Conservation (phyloP, 73 alveolate genomes). For the Blepharisma japonicum region DNA sequence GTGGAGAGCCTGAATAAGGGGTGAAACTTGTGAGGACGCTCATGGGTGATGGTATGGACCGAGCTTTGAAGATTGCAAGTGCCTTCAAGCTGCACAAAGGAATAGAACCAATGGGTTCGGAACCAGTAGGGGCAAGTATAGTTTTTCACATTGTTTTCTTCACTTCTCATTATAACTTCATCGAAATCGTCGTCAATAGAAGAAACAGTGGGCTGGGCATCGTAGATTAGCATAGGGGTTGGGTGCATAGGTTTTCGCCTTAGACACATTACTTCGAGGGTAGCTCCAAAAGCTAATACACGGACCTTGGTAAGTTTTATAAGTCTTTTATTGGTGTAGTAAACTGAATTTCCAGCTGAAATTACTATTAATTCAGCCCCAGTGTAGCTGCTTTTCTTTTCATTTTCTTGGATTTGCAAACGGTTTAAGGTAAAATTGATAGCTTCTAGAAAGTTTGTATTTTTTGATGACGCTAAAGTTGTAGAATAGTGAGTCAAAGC, state of each 20-base stretch:
- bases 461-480: not conserved
- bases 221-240: slow-evolving; percentile 1
- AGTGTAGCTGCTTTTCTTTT: slow-evolving; percentile 11
- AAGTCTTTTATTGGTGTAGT: not conserved
- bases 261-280: not conserved
- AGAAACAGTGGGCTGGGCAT: not conserved
- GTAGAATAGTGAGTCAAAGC: no score
- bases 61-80: slow-evolving; percentile 11
- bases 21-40: not conserved
- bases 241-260: slow-evolving; percentile 17
- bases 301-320: slow-evolving; percentile 21
- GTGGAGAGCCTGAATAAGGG: not conserved
- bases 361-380: slow-evolving; percentile 18
- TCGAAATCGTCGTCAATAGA: not conserved
- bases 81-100: slow-evolving; percentile 17
- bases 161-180: not conserved
- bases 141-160: not conserved
- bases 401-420: not conserved
- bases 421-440: not conserved
- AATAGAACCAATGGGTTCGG: not conserved
- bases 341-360: slow-evolving; percentile 29
- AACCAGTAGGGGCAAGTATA: not conserved
- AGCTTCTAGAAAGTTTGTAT: slow-evolving; percentile 1
- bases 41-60: not conserved
- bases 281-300: not conserved